A percentile compares a stretch with the other conserved stretches of the same genome.
phyloP scores from a whole-genome alignment of 148 eudicot genomes.

The Limonium bicolor region DNA sequence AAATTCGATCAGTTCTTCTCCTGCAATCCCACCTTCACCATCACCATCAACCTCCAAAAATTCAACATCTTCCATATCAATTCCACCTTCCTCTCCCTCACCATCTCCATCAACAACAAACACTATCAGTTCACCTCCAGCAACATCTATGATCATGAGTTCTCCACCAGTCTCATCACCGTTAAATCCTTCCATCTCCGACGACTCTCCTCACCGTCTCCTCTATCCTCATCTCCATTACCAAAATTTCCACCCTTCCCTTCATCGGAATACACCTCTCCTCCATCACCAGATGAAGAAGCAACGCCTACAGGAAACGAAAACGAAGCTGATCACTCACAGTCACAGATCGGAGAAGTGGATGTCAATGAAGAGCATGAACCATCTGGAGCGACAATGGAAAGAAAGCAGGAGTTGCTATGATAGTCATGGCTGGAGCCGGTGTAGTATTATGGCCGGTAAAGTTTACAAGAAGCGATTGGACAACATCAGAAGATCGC shows the following conservation, averaged over 20 bases:
- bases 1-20: too few species aligned
- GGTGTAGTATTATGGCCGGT: slow-evolving; percentile 12
- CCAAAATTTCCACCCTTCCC: too few species aligned
- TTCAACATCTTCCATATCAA: too few species aligned
- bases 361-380: too few species aligned
- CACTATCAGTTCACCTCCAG: not conserved
- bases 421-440: slow-evolving; percentile 20
- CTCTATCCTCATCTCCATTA: not conserved
- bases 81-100: too few species aligned
- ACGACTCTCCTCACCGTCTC: not conserved
- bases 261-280: not conserved
- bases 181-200: slow-evolving; percentile 3
- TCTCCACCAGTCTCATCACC: too few species aligned
- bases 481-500: slow-evolving; percentile 27
- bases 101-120: too few species aligned
- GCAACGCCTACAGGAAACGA: not conserved
- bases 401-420: slow-evolving; percentile 22
- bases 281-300: not conserved
- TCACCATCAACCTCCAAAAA: slow-evolving; percentile 1
- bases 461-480: slow-evolving; percentile 26
- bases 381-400: too few species aligned
- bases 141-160: not conserved
- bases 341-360: slow-evolving; percentile 10
- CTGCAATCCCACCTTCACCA: slow-evolving; percentile 6
- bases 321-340: not conserved